Base-by-base conservation (phyloP, 257 asterid genomes). In the Forsythia viridissima region DNA sequence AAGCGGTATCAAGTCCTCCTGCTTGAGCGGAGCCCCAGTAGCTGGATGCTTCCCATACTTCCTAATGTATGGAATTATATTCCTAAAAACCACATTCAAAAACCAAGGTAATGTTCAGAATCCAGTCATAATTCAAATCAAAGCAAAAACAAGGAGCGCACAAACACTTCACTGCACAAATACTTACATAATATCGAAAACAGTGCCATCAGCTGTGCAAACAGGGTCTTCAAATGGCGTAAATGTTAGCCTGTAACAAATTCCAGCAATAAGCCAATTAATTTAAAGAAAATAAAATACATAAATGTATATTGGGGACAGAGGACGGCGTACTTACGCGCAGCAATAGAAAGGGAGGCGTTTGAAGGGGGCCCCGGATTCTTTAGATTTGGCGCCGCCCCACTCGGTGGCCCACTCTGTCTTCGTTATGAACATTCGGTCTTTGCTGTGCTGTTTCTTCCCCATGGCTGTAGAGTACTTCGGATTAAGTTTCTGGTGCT, bases 381-480 rank as follows among this genome's bases (percentile, higher is more conserved):
- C 97, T 84, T 93, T 92, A 78, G 98, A 93, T 86, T 96, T 96
- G 15, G 98, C 97, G 63, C 99, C 99, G 61, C 99, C 99, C 99
- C 99, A 96, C 74, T 96, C 99, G 71, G 98, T 96, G 68, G 99
- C 99, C 99, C 99, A 96, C 89, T 96, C 99, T 69, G 98, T 95
- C 84, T 92, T 95, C 38, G 99, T 95, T 41, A 95, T 89, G 91
- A 87, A 95, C 97, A 95, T 90, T 72, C 99, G 92, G 76, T 96
- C 97, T 70, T 96, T 96, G 81, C 98, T 96, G 82, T 96, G 99
- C 84, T 96, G 99, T 82, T 96, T 96, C 87, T 96, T 96, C 90
- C 99, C 99, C 99, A 94, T 94, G 66, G 55, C 37, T 71, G 78
- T 63, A 46, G 79, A 30, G 40, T 20, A 63, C 59, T 76, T 48